phyloP scores from a whole-genome alignment of 2,329 filamentous ascomycete species.

The Curvularia lunata region DNA sequence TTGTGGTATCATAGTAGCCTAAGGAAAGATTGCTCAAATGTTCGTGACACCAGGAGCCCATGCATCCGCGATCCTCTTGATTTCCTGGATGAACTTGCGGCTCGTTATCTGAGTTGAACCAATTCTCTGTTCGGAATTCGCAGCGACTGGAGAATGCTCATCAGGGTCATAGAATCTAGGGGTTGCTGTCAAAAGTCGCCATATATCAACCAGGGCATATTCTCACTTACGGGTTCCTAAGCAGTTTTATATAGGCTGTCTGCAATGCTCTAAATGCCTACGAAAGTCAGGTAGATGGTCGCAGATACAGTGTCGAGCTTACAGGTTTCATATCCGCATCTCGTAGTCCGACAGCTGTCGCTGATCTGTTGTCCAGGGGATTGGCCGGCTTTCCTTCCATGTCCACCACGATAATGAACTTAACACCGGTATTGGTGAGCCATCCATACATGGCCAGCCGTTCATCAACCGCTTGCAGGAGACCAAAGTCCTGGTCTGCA shows the following conservation, averaged over 20 bases:
- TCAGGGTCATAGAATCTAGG: conserved; percentile 81
- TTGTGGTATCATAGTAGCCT: conserved; percentile 26
- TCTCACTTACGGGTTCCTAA: conserved; percentile 72
- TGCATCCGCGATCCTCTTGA: conserved; percentile 81
- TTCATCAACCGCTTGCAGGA: conserved; percentile 93
- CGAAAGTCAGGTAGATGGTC: conserved; percentile 11
- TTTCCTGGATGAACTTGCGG: conserved; percentile 77
- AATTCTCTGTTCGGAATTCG: conserved; percentile 53
- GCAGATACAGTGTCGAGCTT: conserved; percentile 38
- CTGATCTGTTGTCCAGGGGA: conserved; percentile 40
- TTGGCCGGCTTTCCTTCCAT: conserved; percentile 72
- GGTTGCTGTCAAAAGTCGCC: conserved; percentile 67
- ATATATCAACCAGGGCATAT: too few species aligned
- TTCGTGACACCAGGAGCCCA: conserved; percentile 78
- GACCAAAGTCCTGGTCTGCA: conserved; percentile 82
- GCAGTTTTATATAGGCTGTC: conserved; percentile 83
- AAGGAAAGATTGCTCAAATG: conserved; percentile 54
- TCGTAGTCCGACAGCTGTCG: conserved; percentile 69
- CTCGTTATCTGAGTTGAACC: conserved; percentile 75
- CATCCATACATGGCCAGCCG: conserved; percentile 92
- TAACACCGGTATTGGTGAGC: conserved; percentile 93
- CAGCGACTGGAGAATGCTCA: conserved; percentile 70
- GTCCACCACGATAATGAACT: conserved; percentile 89
- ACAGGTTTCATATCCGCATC: conserved; percentile 89
- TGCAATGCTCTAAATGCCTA: conserved; percentile 90